Evolutionary conservation across 169 alveolate species (phyloP).

Genomic region (Cryptosporidium andersoni): DNA sequence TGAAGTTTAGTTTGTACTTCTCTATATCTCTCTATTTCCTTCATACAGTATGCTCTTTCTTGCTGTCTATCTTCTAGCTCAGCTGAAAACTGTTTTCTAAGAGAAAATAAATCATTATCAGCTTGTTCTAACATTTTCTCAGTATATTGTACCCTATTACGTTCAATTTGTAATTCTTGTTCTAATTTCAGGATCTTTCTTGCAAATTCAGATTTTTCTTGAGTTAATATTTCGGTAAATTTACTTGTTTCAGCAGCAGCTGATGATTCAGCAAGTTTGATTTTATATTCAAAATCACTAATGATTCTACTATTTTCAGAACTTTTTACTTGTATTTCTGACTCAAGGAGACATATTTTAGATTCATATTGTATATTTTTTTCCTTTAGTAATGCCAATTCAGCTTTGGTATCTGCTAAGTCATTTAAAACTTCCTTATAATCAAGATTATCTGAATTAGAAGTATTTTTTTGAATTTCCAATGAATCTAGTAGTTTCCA

Average conservation of each 20-base stretch:
- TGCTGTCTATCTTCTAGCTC: constrained; percentile 69
- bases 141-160: constrained; percentile 32
- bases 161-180: constrained; percentile 45
- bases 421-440: constrained; percentile 20
- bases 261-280: constrained; percentile 29
- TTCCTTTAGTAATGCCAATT: constrained; percentile 31
- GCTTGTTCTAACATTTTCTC: constrained; percentile 55
- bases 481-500: constrained; percentile 64
- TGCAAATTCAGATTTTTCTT: constrained; percentile 24
- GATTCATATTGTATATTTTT: constrained; percentile 17
- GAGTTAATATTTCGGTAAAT: constrained; percentile 25
- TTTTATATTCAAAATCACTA: constrained; percentile 60
- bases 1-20: constrained; percentile 47
- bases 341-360: constrained; percentile 35
- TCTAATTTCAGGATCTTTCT: constrained; percentile 37
- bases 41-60: constrained; percentile 65
- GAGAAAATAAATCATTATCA: constrained; percentile 43
- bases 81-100: constrained; percentile 65
- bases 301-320: constrained; percentile 46
- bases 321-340: constrained; percentile 44
- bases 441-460: constrained; percentile 15
- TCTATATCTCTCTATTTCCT: constrained; percentile 60
- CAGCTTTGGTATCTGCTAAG: constrained; percentile 9
- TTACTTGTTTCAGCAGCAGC: constrained; percentile 32
- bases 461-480: neutral